phyloP scores from a whole-genome alignment of 768 basidiomycete genomes.

The Xerocomellus intermedius region DNA sequence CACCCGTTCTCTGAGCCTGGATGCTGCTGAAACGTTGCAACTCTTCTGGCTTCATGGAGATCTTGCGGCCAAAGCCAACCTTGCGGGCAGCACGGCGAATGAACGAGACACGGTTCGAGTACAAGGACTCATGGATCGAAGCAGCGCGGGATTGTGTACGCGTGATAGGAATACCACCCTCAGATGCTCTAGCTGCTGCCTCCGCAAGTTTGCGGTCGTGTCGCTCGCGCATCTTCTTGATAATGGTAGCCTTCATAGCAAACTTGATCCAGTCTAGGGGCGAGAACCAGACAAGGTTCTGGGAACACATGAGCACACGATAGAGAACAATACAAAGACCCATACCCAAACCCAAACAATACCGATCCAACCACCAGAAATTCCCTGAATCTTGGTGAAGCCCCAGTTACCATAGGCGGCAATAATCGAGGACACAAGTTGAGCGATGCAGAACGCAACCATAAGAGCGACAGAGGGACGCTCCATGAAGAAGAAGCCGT shows the following conservation, averaged over 20 bases:
- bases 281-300: slow-evolving; percentile 96
- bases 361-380: slow-evolving; percentile 95
- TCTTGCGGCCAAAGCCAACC: slow-evolving; percentile 83
- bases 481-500: slow-evolving; percentile 97
- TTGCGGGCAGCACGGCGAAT: slow-evolving; percentile 84
- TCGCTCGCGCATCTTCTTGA: slow-evolving; percentile 78
- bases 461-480: slow-evolving; percentile 88
- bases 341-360: slow-evolving; percentile 95
- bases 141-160: slow-evolving; percentile 90
- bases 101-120: slow-evolving; percentile 95
- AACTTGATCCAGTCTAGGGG: slow-evolving; percentile 97
- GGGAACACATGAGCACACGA: slow-evolving; percentile 11
- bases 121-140: slow-evolving; percentile 87
- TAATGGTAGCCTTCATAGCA: slow-evolving; percentile 90
- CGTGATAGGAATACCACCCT: slow-evolving; percentile 61
- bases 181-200: slow-evolving; percentile 34
- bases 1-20: slow-evolving; percentile 77
- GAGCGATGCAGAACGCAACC: slow-evolving; percentile 88
- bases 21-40: slow-evolving; percentile 83
- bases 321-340: slow-evolving; percentile 11
- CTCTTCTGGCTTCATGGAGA: slow-evolving; percentile 82
- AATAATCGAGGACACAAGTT: slow-evolving; percentile 94
- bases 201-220: slow-evolving; percentile 42
- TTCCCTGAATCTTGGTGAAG: slow-evolving; percentile 78
- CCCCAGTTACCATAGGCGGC: slow-evolving; percentile 92